These are phyloP conservation scores for Starmerella sp. DNA, from an alignment of 805 yeast species.

Conservation along the genomic window DNA sequence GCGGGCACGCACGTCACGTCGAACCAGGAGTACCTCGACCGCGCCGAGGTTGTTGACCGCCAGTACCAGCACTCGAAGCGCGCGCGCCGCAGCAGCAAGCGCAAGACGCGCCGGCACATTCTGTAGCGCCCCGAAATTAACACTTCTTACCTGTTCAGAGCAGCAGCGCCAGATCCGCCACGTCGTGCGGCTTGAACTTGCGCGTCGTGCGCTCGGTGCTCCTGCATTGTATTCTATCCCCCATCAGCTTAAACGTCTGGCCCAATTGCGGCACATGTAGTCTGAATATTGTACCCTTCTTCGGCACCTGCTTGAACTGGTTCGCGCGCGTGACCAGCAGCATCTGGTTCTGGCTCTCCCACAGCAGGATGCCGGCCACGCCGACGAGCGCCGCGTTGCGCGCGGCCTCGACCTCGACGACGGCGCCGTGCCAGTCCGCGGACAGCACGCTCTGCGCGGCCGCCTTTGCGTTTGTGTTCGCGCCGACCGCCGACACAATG, in stretches of 20 bases:
- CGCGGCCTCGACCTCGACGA: conserved; percentile 46
- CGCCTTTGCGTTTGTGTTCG: conserved; percentile 2
- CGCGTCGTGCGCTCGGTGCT: conserved; percentile 71
- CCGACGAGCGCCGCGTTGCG: conserved; percentile 50
- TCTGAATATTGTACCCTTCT: conserved; percentile 43
- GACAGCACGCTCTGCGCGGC: conserved; percentile 40
- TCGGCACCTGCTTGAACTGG: conserved; percentile 43
- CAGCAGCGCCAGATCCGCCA: conserved; percentile 40
- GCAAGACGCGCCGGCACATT: neutral
- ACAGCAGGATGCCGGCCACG: conserved; percentile 59
- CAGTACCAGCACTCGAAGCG: conserved; percentile 1
- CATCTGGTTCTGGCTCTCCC: conserved; percentile 72
- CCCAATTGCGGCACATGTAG: conserved; percentile 37
- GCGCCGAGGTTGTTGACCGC: neutral
- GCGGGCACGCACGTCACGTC: conserved; percentile 9
- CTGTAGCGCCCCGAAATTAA: neutral
- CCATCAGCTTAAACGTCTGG: conserved; percentile 52
- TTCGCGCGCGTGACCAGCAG: conserved; percentile 44
- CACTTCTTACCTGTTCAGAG: neutral
- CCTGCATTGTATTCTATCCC: conserved; percentile 66
- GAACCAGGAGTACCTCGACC: conserved; percentile 7
- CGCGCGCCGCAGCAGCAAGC: conserved; percentile 5
- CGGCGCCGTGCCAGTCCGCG: conserved; percentile 77
- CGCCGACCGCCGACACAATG: conserved; percentile 42
- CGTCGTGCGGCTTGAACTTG: conserved; percentile 72